Conservation (phyloP, 768 basidiomycete genomes). For the Pleurotus giganteus region DNA sequence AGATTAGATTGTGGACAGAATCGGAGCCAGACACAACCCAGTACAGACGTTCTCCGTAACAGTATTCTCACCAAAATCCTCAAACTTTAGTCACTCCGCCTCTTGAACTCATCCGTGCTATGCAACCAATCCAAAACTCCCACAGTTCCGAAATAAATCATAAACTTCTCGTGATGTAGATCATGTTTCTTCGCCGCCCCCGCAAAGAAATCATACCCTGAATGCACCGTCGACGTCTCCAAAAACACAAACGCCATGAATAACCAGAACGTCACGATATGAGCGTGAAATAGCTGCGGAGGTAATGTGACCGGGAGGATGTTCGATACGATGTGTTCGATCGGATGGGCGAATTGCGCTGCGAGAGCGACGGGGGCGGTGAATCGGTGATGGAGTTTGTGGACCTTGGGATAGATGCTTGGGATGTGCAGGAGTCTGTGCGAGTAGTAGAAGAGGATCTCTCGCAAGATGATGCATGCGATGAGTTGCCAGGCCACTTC, state of each 20-base stretch:
- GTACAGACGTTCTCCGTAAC: too few relatives aligned
- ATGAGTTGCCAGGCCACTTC: slow-evolving; percentile 20
- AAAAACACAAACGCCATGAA: slow-evolving; percentile 23
- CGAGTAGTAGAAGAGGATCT: slow-evolving; percentile 27
- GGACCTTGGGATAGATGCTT: slow-evolving; percentile 22
- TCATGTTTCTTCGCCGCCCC: slow-evolving; percentile 24
- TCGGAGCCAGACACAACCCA: too few relatives aligned
- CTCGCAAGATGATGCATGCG: slow-evolving; percentile 21
- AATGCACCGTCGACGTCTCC: slow-evolving; percentile 27
- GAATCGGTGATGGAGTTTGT: slow-evolving; percentile 30
- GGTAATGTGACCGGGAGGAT: slow-evolving; percentile 25
- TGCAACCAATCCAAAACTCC: slow-evolving; percentile 22
- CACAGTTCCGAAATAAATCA: slow-evolving; percentile 23
- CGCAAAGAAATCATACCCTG: slow-evolving; percentile 26
- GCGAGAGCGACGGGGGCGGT: slow-evolving; percentile 29
- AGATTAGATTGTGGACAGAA: too few relatives aligned
- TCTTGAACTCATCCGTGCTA: neutral
- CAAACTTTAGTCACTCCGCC: neutral
- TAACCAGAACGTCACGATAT: slow-evolving; percentile 25
- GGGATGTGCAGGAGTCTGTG: slow-evolving; percentile 27
- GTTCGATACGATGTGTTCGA: slow-evolving; percentile 27
- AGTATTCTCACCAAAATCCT: too few relatives aligned
- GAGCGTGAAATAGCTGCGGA: slow-evolving; percentile 21
- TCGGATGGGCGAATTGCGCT: slow-evolving; percentile 24
- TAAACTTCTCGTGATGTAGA: slow-evolving; percentile 27